These are phyloP conservation scores for Dioscorea cayenensis DNA, from an alignment of 116 monocot genomes.

Conservation along the genomic window DNA sequence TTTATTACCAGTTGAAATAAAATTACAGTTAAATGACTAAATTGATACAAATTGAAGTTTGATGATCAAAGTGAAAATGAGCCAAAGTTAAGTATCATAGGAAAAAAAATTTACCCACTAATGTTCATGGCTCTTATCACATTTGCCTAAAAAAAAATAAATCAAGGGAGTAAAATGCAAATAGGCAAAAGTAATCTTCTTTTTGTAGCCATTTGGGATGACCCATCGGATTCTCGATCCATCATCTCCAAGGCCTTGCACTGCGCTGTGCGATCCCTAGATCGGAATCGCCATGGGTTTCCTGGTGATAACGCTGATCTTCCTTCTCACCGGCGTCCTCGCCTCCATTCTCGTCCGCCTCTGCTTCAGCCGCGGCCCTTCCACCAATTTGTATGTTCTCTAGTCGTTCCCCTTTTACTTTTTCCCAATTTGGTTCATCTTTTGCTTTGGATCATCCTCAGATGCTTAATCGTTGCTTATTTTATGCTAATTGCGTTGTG, in stretches of 20 bases:
- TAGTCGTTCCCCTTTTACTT: background rate
- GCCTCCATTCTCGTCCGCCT: conserved; percentile 49
- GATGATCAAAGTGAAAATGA: too few relatives aligned
- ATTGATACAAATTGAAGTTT: too few relatives aligned
- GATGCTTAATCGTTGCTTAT: background rate
- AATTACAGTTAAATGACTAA: too few relatives aligned
- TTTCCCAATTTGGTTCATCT: background rate
- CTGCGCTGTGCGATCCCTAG: background rate
- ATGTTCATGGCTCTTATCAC: too few relatives aligned
- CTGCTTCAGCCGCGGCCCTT: conserved; percentile 86
- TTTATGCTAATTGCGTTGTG: background rate
- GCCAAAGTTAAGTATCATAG: too few relatives aligned
- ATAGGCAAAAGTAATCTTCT: too few relatives aligned
- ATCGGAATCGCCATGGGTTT: conserved; percentile 41
- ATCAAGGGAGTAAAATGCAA: too few relatives aligned
- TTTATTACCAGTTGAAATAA: too few relatives aligned
- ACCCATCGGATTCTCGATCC: background rate
- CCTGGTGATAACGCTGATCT: conserved; percentile 48
- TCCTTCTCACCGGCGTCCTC: conserved; percentile 40
- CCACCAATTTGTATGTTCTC: conserved; percentile 67
- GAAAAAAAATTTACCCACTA: too few relatives aligned
- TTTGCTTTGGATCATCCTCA: background rate
- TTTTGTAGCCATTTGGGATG: background rate
- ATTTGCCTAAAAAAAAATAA: too few relatives aligned
- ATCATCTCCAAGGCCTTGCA: background rate